A percentile compares a stretch with the other conserved stretches of the same genome.
Conservation (phyloP, 1,139 yeast species). For the Blastobotrys aristatus region DNA sequence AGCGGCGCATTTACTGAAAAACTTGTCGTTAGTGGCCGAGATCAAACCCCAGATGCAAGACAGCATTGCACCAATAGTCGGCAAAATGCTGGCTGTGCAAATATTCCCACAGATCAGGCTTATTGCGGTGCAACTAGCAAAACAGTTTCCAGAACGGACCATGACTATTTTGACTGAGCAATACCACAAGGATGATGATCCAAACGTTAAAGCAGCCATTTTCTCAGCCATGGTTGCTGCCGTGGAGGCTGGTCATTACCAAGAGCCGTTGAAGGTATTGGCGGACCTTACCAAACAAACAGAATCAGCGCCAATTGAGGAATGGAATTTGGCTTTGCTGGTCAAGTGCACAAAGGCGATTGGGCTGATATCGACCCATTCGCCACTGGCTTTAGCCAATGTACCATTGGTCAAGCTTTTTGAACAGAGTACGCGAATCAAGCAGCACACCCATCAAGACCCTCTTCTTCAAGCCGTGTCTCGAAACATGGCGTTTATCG, state of each 20-base stretch:
- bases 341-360: constrained; percentile 20
- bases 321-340: constrained; percentile 14
- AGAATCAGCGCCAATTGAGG: not conserved
- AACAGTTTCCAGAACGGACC: not conserved
- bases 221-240: constrained; percentile 17
- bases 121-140: constrained; percentile 12
- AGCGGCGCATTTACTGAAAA: constrained; percentile 27
- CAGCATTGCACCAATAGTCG: constrained; percentile 13
- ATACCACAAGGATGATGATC: constrained; percentile 16
- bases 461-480: not conserved
- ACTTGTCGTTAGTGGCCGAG: constrained; percentile 16
- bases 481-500: constrained; percentile 17
- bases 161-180: not conserved
- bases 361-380: constrained; percentile 20
- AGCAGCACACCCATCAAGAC: constrained; percentile 4
- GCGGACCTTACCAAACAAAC: not conserved
- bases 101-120: constrained; percentile 17
- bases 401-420: constrained; percentile 9
- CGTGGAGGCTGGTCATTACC: constrained; percentile 8
- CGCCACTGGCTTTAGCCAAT: constrained; percentile 1
- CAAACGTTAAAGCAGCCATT: constrained; percentile 16
- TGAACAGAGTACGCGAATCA: constrained; percentile 5
- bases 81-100: constrained; percentile 18
- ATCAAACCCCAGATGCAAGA: constrained; percentile 12
- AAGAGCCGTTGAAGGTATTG: not conserved